Evolutionary conservation across 257 asterid species (phyloP).

Genomic region (Pogostemon cablin): DNA sequence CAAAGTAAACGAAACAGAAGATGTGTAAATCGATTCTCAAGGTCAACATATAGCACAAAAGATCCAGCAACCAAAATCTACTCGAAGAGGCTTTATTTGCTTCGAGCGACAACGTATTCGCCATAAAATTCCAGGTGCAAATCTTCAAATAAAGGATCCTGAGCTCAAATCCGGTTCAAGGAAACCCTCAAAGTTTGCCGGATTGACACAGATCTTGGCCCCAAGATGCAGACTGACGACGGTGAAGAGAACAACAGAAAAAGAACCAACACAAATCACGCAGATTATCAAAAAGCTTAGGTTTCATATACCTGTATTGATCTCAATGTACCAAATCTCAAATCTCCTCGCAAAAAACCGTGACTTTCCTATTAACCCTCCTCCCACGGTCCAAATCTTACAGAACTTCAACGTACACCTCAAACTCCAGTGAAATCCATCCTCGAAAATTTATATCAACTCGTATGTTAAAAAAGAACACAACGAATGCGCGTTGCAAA

Average conservation of each 20-base stretch:
- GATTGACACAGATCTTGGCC: constrained; percentile 46
- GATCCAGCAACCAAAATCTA: constrained; percentile 26
- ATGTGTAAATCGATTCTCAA: constrained; percentile 29
- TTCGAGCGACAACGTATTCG: constrained; percentile 24
- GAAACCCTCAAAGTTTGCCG: constrained; percentile 37
- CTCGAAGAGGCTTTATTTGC: constrained; percentile 23
- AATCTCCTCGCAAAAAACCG: constrained; percentile 36
- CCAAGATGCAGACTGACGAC: constrained; percentile 29
- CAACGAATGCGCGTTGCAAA: constrained; percentile 32
- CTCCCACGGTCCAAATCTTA: constrained; percentile 39
- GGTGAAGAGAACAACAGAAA: constrained; percentile 38
- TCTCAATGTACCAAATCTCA: constrained; percentile 33
- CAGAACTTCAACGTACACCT: constrained; percentile 7
- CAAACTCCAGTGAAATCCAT: constrained; percentile 24
- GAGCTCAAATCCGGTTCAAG: constrained; percentile 38
- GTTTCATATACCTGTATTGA: constrained; percentile 50
- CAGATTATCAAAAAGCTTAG: constrained; percentile 49
- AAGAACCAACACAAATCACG: constrained; percentile 46
- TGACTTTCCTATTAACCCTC: constrained; percentile 31
- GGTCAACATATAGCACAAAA: constrained; percentile 28
- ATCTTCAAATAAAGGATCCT: constrained; percentile 38
- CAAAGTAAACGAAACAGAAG: constrained; percentile 22
- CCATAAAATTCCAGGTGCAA: constrained; percentile 36
- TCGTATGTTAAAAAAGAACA: constrained; percentile 21
- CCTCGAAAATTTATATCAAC: constrained; percentile 27